Evolutionary conservation across 2,329 filamentous ascomycete genomes (phyloP).

Genomic region (Aspergillus ruber): DNA sequence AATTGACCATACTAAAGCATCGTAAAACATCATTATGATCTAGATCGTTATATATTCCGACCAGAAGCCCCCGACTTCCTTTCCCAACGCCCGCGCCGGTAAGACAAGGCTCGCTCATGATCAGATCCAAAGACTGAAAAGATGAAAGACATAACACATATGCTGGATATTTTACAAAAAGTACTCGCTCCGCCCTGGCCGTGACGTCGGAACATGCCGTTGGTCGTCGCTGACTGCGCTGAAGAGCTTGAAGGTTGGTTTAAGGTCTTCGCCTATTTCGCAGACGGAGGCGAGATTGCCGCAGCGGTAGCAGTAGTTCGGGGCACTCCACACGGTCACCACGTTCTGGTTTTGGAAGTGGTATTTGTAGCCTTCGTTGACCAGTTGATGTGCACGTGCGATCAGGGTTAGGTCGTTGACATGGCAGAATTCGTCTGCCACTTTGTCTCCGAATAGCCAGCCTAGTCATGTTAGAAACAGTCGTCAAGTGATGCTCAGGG

Average conservation of each 20-base stretch:
- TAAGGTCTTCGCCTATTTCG: slow-evolving; percentile 76
- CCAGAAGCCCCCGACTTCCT: slow-evolving; percentile 9
- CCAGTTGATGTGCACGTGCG: slow-evolving; percentile 66
- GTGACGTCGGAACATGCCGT: slow-evolving; percentile 38
- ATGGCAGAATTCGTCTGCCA: slow-evolving; percentile 70
- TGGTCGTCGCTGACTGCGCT: slow-evolving; percentile 42
- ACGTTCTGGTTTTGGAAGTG: slow-evolving; percentile 94
- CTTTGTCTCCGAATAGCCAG: slow-evolving; percentile 64
- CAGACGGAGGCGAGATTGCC: slow-evolving; percentile 88
- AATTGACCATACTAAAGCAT: background rate
- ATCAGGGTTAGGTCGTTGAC: slow-evolving; percentile 68
- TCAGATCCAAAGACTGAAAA: slow-evolving; percentile 1
- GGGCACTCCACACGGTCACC: slow-evolving; percentile 71
- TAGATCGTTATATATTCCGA: slow-evolving; percentile 31
- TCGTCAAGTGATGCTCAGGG: too few species aligned
- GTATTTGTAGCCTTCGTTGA: slow-evolving; percentile 79
- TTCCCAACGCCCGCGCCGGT: slow-evolving; percentile 31
- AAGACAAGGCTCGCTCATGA: slow-evolving; percentile 18
- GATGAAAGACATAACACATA: background rate
- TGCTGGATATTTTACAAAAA: slow-evolving; percentile 34
- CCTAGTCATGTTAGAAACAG: slow-evolving; percentile 14
- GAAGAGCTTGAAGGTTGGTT: slow-evolving; percentile 70
- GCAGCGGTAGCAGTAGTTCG: slow-evolving; percentile 96
- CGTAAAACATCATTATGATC: slow-evolving; percentile 24
- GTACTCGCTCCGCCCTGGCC: slow-evolving; percentile 44